These are phyloP conservation scores for Chaetomium sp. DNA, from an alignment of 2,329 filamentous ascomycete genomes.

Conservation along the genomic window DNA sequence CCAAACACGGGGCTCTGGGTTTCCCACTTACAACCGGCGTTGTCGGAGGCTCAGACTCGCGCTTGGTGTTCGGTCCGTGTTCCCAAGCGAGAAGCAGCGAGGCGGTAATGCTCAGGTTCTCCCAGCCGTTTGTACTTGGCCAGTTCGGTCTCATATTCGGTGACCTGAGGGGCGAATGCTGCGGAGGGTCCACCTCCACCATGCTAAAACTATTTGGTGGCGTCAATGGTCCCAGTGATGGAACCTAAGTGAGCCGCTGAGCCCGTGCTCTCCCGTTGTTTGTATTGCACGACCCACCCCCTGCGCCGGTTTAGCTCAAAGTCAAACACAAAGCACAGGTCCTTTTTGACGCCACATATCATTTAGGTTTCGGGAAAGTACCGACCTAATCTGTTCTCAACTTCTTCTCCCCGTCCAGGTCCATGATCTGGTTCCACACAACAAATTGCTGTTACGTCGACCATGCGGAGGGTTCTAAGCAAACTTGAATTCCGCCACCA, in stretches of 20 bases:
- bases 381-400: too few species aligned
- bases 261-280: too few species aligned
- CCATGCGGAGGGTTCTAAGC: background rate
- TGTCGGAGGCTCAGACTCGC: background rate
- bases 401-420: too few species aligned
- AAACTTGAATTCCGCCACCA: background rate
- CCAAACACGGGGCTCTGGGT: conserved; percentile 15
- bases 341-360: too few species aligned
- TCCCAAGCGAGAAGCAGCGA: conserved; percentile 2
- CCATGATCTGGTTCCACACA: too few species aligned
- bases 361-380: too few species aligned
- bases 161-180: background rate
- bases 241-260: too few species aligned
- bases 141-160: background rate
- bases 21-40: background rate
- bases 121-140: background rate
- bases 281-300: too few species aligned
- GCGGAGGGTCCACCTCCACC: background rate
- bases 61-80: too few species aligned
- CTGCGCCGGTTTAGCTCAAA: too few species aligned
- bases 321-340: too few species aligned
- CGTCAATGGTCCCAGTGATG: too few species aligned
- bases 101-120: conserved; percentile 3
- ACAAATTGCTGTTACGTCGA: background rate
- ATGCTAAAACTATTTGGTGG: background rate